phyloP scores from a whole-genome alignment of 2,329 filamentous ascomycete species.

The Fusarium sp. region DNA sequence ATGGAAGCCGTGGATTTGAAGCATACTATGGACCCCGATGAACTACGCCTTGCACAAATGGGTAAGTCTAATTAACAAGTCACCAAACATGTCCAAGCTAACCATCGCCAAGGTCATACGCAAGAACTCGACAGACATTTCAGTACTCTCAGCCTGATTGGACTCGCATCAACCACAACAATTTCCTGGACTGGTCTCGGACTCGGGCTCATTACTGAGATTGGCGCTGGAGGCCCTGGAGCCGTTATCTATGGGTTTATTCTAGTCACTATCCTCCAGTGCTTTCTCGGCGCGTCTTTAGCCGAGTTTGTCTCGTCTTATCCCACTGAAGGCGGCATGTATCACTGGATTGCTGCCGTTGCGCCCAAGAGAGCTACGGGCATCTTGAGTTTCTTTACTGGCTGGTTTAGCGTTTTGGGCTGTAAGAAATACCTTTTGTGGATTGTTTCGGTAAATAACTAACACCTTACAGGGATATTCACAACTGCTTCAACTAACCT shows the following conservation, averaged over 20 bases:
- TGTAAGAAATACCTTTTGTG: neutral
- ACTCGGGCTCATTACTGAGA: neutral
- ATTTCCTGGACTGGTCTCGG: neutral
- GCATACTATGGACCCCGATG: too few species aligned
- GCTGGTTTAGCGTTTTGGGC: constrained; percentile 12
- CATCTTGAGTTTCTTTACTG: neutral
- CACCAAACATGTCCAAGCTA: too few species aligned
- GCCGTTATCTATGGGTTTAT: constrained; percentile 12
- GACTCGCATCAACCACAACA: neutral
- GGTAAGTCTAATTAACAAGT: too few species aligned
- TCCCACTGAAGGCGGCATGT: constrained; percentile 12
- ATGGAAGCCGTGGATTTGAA: too few species aligned
- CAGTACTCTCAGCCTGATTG: neutral
- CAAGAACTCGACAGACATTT: constrained; percentile 5
- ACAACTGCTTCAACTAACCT: constrained; percentile 14
- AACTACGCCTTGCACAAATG: too few species aligned
- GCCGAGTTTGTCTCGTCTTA: constrained; percentile 15
- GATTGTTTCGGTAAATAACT: neutral
- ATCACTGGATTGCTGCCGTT: constrained; percentile 13
- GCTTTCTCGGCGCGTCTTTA: constrained; percentile 1
- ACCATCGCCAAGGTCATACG: constrained; percentile 1
- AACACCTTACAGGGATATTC: neutral
- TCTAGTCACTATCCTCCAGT: neutral
- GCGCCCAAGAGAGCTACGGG: neutral
- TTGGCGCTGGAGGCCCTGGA: constrained; percentile 11